These are phyloP conservation scores for Thermothielavioides terrestris DNA, from an alignment of 495 filamentous ascomycete species.

Conservation along the genomic window DNA sequence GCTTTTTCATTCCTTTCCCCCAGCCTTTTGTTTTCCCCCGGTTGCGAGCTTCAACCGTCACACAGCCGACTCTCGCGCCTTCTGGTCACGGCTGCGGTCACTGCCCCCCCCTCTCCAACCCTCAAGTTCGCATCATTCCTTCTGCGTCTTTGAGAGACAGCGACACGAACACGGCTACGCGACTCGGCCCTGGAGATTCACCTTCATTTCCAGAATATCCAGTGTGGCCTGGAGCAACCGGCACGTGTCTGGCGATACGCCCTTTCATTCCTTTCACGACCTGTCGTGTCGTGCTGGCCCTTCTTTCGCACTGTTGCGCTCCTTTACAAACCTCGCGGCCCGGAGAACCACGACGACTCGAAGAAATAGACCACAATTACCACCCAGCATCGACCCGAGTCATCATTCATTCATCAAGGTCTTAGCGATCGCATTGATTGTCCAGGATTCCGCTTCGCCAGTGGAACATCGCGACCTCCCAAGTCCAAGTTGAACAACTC, in stretches of 20 bases:
- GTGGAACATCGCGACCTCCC: background rate
- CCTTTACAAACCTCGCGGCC: slow-evolving; percentile 6
- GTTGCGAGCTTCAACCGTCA: slow-evolving; percentile 36
- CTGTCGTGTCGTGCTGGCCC: slow-evolving; percentile 25
- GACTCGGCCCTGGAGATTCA: background rate
- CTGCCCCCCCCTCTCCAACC: slow-evolving; percentile 7
- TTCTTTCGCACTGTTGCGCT: slow-evolving; percentile 2
- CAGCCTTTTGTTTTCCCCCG: slow-evolving; percentile 5
- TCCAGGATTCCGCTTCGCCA: too few relatives aligned
- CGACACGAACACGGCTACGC: slow-evolving; percentile 7
- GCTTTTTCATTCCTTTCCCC: slow-evolving; percentile 18
- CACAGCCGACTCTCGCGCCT: slow-evolving; percentile 13
- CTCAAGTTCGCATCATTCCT: slow-evolving; percentile 27
- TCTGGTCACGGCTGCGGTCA: slow-evolving; percentile 8
- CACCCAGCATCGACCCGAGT: background rate
- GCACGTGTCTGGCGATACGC: slow-evolving; percentile 8
- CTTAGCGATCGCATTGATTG: background rate
- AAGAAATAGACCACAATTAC: background rate
- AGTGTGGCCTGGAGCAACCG: slow-evolving; percentile 7
- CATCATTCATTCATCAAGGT: slow-evolving; percentile 1
- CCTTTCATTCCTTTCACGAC: slow-evolving; percentile 24
- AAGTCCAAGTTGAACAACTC: background rate
- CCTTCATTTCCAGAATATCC: slow-evolving; percentile 13
- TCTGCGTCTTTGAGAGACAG: slow-evolving; percentile 35
- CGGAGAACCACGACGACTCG: background rate